Base-by-base conservation (phyloP, 2,329 filamentous ascomycete species). In the Exutisphaerella laricina region DNA sequence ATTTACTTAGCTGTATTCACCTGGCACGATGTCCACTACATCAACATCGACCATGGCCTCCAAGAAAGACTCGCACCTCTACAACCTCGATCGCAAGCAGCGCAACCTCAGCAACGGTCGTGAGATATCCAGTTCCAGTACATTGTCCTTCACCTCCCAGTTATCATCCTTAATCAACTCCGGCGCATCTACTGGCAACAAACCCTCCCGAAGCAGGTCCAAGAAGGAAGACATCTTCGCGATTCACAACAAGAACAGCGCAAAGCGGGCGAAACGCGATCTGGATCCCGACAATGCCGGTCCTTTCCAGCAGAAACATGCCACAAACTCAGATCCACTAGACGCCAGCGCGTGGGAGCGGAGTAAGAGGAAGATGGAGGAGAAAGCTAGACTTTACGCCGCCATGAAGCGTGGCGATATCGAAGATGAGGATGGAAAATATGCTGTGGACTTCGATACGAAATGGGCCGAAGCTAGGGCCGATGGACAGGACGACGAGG, bases 391-490 rank as follows among this genome's bases (percentile, higher is more conserved):
- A 4, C 68, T 92, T 2, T 98, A 98, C 66, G 82, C 85, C 5
- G 85, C 86, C 26, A 83, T 98, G 79, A 94, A 94, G 66, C 77
- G 85, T 23, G 89, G 90, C n/a, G 83, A 94, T 59, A 49, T 72
- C 30, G 77, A 85, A 53, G 77, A 82, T 59, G 71, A 78, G 55
- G 70, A 78, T 30, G 78, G 81, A 54, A 75, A 78, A 17, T 76
- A 72, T 50, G 66, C 94, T 18, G 84, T 98, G 2, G 90, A 98
- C 68, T 98, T 98, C 65, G 92, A 97, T 66, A 76, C 84, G 48
- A 98, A 97, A 69, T 97, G 92, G 89, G 88, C 84, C 0, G 86
- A 94, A 60, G 41, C 41, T 12, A 42, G 52, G 18, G 58, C 50
- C 10, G 50, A 53, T 18, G 69, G 71, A 17, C 71, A 80, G 41